Evolutionary conservation across 345 rosid genomes (phyloP), one percentile per base, ranked within the genome.

Genomic region (Aquilaria sinensis): DNA sequence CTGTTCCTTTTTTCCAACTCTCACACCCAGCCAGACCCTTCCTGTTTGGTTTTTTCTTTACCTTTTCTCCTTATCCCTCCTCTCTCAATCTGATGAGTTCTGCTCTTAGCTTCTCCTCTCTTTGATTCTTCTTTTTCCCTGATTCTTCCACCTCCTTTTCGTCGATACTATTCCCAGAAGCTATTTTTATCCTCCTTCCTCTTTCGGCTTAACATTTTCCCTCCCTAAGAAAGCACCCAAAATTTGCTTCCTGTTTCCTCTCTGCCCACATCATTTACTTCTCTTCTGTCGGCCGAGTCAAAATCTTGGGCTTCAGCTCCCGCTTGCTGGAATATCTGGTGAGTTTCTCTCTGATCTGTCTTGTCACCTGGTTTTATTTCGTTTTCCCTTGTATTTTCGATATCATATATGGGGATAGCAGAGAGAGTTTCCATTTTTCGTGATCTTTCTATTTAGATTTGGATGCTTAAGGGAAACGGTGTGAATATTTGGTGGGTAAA

Each of bases 81-180:
- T 16, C 23, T 16, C 0, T 16, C 23, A 16, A 16, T 16, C 23
- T 16, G 23, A 16, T 16, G 23, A 16, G 23, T 46, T 14, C 57
- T 53, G 55, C 75, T 30, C 32, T 45, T 63, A 74, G 13, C 31
- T 43, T 65, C 34, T n/a, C 13, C 43, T 13, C 10, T 63, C 43
- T 15, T 16, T 10, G 37, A 43, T 30, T 16, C 31, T 37, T 43
- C 9, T 16, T 12, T 9, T 12, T 32, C 34, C 53, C 32, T 43
- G 14, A 14, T 62, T n/a, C n/a, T 10, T 15, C 33, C 56, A 12
- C 9, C 29, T 2, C 30, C 16, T 64, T 1, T 30, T 60, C 16
- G 0, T 5, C 34, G 46, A 6, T 60, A 12, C 53, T 12, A 61
- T 31, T 61, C 23, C 47, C 31, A 14, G 12, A 50, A 32, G 12